These are phyloP conservation scores for Mycogone perniciosa DNA, from an alignment of 2,329 filamentous ascomycete species.

Conservation along the genomic window DNA sequence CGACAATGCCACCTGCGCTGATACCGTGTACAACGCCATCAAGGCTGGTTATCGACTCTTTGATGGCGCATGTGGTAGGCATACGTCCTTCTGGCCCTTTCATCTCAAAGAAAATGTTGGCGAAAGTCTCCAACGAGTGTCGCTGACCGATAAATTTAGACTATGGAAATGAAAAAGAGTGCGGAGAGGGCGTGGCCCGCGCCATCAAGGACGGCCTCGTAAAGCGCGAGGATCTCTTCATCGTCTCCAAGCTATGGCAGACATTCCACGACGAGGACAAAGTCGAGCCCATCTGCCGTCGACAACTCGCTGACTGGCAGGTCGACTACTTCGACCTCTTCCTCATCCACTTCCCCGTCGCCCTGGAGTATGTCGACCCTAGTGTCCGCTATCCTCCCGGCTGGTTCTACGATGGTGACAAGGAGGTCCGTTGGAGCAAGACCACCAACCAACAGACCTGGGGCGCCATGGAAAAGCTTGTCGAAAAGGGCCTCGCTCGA, in stretches of 20 bases:
- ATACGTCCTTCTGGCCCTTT: not conserved
- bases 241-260: constrained; percentile 92
- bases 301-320: constrained; percentile 75
- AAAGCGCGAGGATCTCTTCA: constrained; percentile 81
- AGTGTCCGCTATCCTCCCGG: constrained; percentile 71
- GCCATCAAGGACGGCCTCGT: constrained; percentile 77
- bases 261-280: constrained; percentile 77
- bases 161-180: constrained; percentile 78
- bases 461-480: constrained; percentile 70
- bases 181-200: constrained; percentile 67
- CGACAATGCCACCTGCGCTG: constrained; percentile 63
- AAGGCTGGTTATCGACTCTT: constrained; percentile 56
- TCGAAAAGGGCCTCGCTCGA: constrained; percentile 60
- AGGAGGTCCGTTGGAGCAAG: constrained; percentile 56
- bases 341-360: constrained; percentile 83
- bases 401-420: constrained; percentile 61
- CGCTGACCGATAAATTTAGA: constrained; percentile 40
- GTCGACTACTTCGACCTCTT: constrained; percentile 88
- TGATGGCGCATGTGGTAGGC: constrained; percentile 52
- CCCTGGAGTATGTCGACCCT: constrained; percentile 80
- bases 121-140: not conserved
- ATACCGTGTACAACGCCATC: constrained; percentile 71
- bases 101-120: not conserved
- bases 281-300: constrained; percentile 68
- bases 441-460: constrained; percentile 76